phyloP scores from a whole-genome alignment of 768 basidiomycete genomes.

The Boletus reticuloceps region DNA sequence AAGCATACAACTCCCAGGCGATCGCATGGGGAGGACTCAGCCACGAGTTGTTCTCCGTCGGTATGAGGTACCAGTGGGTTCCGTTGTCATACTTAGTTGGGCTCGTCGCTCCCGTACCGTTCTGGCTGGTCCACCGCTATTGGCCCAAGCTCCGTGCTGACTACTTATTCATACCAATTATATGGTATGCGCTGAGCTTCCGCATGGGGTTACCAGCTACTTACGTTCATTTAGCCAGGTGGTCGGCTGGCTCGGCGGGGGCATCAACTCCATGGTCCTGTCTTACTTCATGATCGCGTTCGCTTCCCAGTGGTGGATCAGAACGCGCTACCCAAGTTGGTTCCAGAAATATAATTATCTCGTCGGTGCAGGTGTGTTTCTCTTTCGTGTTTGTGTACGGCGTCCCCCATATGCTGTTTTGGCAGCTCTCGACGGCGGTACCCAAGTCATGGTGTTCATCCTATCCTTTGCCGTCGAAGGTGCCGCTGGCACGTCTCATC shows the following conservation, averaged over 20 bases:
- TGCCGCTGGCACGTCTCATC: slow-evolving; percentile 43
- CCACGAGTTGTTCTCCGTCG: slow-evolving; percentile 31
- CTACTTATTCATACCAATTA: slow-evolving; percentile 29
- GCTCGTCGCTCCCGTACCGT: slow-evolving; percentile 36
- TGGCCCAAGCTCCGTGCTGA: slow-evolving; percentile 32
- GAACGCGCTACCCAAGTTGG: slow-evolving; percentile 35
- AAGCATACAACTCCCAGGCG: slow-evolving; percentile 30
- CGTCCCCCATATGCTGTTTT: background rate
- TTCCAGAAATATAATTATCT: slow-evolving; percentile 39
- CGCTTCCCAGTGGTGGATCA: slow-evolving; percentile 37
- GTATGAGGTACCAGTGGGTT: slow-evolving; percentile 37
- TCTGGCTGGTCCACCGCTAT: slow-evolving; percentile 37
- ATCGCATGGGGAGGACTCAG: slow-evolving; percentile 40
- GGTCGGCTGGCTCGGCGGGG: slow-evolving; percentile 15
- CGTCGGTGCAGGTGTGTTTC: slow-evolving; percentile 38
- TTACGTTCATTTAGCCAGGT: slow-evolving; percentile 10
- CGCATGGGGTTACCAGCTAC: background rate
- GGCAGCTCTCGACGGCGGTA: slow-evolving; percentile 36
- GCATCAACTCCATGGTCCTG: slow-evolving; percentile 26
- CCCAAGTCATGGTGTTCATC: slow-evolving; percentile 54
- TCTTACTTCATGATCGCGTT: slow-evolving; percentile 24
- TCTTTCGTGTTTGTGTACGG: background rate
- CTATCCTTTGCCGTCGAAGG: slow-evolving; percentile 50
- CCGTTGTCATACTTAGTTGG: slow-evolving; percentile 35
- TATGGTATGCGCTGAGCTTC: slow-evolving; percentile 20